Base-by-base conservation (phyloP, 495 filamentous ascomycete species). In the Melanomma pulvis-pyrius region DNA sequence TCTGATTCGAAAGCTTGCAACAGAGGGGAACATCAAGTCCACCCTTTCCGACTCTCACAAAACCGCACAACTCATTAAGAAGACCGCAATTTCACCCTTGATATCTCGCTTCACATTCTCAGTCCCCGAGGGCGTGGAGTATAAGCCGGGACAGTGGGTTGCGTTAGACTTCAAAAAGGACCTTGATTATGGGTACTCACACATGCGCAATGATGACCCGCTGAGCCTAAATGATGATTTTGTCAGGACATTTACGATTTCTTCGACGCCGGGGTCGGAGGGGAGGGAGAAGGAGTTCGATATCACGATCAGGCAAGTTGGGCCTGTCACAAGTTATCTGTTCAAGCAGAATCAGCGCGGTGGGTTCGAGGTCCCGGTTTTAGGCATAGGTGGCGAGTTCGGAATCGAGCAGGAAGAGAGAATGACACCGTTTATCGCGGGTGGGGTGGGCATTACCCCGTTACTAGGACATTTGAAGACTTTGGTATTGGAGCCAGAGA, bases 141-240 rank as follows among this genome's bases (percentile, higher is more conserved):
- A 89, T 84, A 82, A 70, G 36, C 78, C 90, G 0, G 91, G 90
- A 0, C 90, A 92, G 69, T 89, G 92, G 76, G 83, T 89, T 30
- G 90, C 89, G 2, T 73, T 96, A 8, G 85, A 87, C 63, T 92
- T 94, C 63, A 76, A 80, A 41, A 74, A 81, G 2, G 84, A 91
- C 66, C 76, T 93, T 2, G 83, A 89, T 61, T 74, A 80, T 49
- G 91, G 91, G 4, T 96, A 90, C 73, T 84, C 79, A 53, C 92
- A 94, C 72, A 94, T 94, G 91, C 79, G 86, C 1, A 87, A 93
- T 59, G 84, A 86, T 41, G 91, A 93, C 61, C 91, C 90, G 15
- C 79, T 80, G 67, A 89, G 84, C 67, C 72, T 94, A 47, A 96
- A 94, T 66, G 91, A 94, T 66, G 90, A 96, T 71, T 93, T 86